Conservation (phyloP, 495 filamentous ascomycete species). For the Rusavskia elegans region DNA sequence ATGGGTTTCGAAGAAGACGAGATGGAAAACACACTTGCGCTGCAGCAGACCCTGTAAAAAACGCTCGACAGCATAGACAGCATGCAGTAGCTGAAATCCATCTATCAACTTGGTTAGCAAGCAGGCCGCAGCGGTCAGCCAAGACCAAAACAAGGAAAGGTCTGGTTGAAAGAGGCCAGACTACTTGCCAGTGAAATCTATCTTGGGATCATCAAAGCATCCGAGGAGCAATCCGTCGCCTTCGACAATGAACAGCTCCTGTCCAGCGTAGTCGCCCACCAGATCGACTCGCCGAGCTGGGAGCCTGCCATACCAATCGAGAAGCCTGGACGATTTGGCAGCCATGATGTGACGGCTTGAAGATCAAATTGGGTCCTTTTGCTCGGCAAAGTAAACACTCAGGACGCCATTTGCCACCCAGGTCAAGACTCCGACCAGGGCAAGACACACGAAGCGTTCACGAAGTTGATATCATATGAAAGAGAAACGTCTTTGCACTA, state of each 20-base stretch:
- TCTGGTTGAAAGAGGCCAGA: background rate
- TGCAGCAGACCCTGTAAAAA: conserved; percentile 41
- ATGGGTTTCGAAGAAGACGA: conserved; percentile 49
- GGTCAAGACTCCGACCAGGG: no score
- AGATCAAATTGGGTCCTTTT: no score
- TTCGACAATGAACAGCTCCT: conserved; percentile 55
- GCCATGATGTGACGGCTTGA: background rate
- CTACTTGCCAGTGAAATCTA: conserved; percentile 41
- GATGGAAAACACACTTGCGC: conserved; percentile 50
- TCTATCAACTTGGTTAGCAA: conserved; percentile 11
- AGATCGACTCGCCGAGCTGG: conserved; percentile 31
- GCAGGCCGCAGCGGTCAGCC: background rate
- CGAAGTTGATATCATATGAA: no score
- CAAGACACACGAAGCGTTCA: no score
- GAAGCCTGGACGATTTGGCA: background rate
- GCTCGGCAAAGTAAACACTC: no score
- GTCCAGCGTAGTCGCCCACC: conserved; percentile 58
- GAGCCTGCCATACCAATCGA: conserved; percentile 8
- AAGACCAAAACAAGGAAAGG: background rate
- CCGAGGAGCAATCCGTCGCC: conserved; percentile 54
- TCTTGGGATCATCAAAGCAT: conserved; percentile 37
- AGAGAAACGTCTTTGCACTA: no score
- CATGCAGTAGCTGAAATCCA: conserved; percentile 61
- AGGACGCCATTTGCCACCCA: no score
- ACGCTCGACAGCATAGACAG: conserved; percentile 47